Evolutionary conservation across 495 filamentous ascomycete species (phyloP).

Genomic region (Talaromyces stipitatus): DNA sequence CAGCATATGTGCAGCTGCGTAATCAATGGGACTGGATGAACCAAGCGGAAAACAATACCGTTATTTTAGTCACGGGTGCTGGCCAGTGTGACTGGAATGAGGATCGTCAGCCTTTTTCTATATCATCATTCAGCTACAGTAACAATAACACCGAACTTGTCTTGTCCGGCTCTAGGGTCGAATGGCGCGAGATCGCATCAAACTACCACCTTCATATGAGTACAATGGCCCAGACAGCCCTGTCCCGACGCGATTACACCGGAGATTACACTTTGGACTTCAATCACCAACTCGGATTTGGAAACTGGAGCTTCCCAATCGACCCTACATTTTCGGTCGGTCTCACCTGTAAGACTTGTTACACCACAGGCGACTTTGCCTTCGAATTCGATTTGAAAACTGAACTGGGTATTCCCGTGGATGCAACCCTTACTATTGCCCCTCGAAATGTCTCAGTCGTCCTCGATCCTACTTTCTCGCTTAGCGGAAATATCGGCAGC

Average conservation of each 20-base stretch:
- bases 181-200: slow-evolving; percentile 24
- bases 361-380: slow-evolving; percentile 25
- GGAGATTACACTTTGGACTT: slow-evolving; percentile 21
- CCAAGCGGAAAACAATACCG: slow-evolving; percentile 21
- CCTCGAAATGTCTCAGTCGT: slow-evolving; percentile 22
- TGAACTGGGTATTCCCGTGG: slow-evolving; percentile 16
- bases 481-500: slow-evolving; percentile 17
- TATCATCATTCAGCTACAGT: slow-evolving; percentile 23
- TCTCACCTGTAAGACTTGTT: slow-evolving; percentile 19
- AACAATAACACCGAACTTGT: slow-evolving; percentile 17
- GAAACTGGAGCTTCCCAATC: slow-evolving; percentile 9
- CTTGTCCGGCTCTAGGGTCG: slow-evolving; percentile 14
- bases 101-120: slow-evolving; percentile 22
- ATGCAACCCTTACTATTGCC: slow-evolving; percentile 14
- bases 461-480: slow-evolving; percentile 16
- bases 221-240: slow-evolving; percentile 7
- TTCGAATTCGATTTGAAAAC: slow-evolving; percentile 24
- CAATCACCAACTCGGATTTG: slow-evolving; percentile 17
- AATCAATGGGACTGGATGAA: slow-evolving; percentile 33
- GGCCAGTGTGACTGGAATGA: slow-evolving; percentile 29
- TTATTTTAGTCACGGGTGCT: slow-evolving; percentile 29
- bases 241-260: slow-evolving; percentile 17
- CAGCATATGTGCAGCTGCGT: slow-evolving; percentile 21
- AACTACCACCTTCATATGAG: slow-evolving; percentile 27
- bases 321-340: slow-evolving; percentile 9